Conservation (phyloP, 768 basidiomycete genomes). For the Podaxis sp. region DNA sequence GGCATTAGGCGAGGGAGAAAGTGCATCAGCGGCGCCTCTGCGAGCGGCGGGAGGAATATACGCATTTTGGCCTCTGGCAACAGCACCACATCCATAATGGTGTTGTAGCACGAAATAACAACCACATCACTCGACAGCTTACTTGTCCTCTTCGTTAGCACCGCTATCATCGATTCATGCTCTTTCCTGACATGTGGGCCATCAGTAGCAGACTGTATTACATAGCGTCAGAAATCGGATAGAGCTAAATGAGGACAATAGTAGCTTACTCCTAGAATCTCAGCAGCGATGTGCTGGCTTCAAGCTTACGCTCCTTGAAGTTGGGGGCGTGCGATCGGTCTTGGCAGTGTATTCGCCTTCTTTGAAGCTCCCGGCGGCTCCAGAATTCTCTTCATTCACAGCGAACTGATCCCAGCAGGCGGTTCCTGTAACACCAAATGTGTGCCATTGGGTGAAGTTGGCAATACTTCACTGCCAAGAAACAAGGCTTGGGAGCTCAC, state of each 20-base stretch:
- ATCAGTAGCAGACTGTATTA: constrained; percentile 49
- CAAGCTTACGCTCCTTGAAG: constrained; percentile 84
- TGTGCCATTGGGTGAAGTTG: too few relatives aligned
- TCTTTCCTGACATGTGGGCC: constrained; percentile 93
- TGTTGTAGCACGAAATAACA: constrained; percentile 20
- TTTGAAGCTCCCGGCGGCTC: too few relatives aligned
- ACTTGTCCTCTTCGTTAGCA: constrained; percentile 96
- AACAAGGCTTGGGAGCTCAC: too few relatives aligned
- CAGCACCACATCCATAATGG: constrained; percentile 81
- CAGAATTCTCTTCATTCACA: too few relatives aligned
- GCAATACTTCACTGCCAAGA: too few relatives aligned
- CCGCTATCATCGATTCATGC: constrained; percentile 76
- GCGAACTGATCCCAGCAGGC: too few relatives aligned
- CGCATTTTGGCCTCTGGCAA: constrained; percentile 82
- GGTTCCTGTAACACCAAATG: too few relatives aligned
- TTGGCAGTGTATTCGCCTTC: constrained; percentile 83
- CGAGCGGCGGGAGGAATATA: constrained; percentile 95
- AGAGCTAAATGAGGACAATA: constrained; percentile 3
- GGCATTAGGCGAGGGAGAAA: constrained; percentile 23
- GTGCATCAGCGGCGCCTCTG: constrained; percentile 32
- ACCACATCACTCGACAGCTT: constrained; percentile 24
- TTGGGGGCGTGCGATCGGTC: constrained; percentile 83
- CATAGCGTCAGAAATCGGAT: constrained; percentile 9
- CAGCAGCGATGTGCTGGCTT: constrained; percentile 88
- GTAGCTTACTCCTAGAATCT: constrained; percentile 77